Evolutionary conservation across 129 eudicot genomes (phyloP).

Genomic region (Flaveria linearis): DNA sequence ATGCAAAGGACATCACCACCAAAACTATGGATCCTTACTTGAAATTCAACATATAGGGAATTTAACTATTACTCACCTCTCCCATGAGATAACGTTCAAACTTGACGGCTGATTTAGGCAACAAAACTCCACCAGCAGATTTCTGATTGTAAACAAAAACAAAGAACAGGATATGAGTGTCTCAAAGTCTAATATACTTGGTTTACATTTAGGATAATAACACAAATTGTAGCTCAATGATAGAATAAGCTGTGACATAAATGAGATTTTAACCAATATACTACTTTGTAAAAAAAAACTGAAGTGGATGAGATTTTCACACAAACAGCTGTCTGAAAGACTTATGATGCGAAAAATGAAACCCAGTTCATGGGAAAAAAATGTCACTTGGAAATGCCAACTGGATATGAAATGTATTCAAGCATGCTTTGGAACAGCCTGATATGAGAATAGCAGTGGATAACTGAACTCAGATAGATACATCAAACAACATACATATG

Average conservation of each 20-base stretch:
- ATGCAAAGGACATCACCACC: background rate
- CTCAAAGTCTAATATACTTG: background rate
- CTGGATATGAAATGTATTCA: background rate
- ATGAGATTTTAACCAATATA: background rate
- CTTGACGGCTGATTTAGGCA: slow-evolving; percentile 94
- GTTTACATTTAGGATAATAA: background rate
- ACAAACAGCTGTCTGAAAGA: background rate
- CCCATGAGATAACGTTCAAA: slow-evolving; percentile 95
- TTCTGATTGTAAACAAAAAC: slow-evolving; percentile 46
- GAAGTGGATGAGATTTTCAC: background rate
- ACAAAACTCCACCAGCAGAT: slow-evolving; percentile 96
- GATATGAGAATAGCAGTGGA: background rate
- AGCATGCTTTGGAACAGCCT: background rate
- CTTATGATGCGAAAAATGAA: background rate
- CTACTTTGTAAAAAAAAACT: background rate
- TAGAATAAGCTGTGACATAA: background rate
- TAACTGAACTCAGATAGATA: background rate
- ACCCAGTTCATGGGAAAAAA: background rate
- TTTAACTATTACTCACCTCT: slow-evolving; percentile 57
- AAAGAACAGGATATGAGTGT: background rate
- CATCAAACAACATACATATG: background rate
- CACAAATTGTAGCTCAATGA: background rate
- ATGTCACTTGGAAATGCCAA: background rate
- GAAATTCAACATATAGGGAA: too few relatives aligned
- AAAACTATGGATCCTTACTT: background rate